Base-by-base conservation (phyloP, 2,329 filamentous ascomycete species). In the Apiospora arundinis region DNA sequence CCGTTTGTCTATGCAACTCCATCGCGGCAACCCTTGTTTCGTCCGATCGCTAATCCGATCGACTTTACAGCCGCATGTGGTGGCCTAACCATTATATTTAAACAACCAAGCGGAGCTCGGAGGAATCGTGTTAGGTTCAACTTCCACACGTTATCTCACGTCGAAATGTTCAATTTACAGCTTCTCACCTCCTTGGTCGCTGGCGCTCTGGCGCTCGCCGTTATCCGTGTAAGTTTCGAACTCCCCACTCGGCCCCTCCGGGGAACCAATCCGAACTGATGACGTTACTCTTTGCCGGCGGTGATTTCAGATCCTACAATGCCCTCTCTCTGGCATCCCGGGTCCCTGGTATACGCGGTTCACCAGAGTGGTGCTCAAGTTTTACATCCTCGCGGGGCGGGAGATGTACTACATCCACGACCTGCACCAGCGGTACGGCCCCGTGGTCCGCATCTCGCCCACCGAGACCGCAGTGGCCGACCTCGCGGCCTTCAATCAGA, bases 401-500 rank as follows among this genome's bases (percentile, higher is more conserved):
- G 56, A 52, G n/a, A 44, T 56, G 3, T 14, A 28, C 18, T 71
- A 70, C 40, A 45, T 72, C 25, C 56, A 72, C 8, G 16, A 14
- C 1, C 60, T 72, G 32, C 71, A 72, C 45, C 40, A 48, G 25
- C 49, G 44, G 45, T 71, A 72, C 42, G 71, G 71, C 16, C 56
- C 32, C 32, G 56, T 63, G 5, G 32, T 63, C 8, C 52, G 52
- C 52, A n/a, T 63, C 32, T 8, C 32, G 6, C 78, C 79, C 2
- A 56, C 72, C 4, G 76, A 79, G 32, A 75, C 80, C 25, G 77
- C 74, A 52, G 71, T 80, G 1, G 69, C 70, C 8, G 76, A 79
- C 66, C 46, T 73, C 8, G 63, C 69, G 18, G 73, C 74, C 4
- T 74, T 73, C 2, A 73, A 74, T 52, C 32, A 66, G 12, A 76